Base-by-base conservation (phyloP, 306 rosid species). In the Acmispon strigosus region DNA sequence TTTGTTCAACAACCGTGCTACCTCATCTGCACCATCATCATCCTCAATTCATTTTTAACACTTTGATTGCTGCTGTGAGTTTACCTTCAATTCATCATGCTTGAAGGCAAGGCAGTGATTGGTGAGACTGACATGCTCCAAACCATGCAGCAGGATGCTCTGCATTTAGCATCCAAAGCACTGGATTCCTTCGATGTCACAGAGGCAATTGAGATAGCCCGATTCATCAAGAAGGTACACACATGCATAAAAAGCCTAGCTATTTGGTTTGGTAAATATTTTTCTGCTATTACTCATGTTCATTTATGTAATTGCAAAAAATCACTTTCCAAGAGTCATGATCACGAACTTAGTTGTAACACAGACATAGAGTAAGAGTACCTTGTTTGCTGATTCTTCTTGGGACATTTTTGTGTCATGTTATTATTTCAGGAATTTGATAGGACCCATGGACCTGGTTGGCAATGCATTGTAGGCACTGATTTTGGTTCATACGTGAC, bases 401-500 rank as follows among this genome's bases (percentile, higher is more conserved):
- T 27, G 2, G 32, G 4, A 27, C 32, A 27, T 2, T 47, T 34
- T 49, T 59, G 52, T 76, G 8, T 72, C 50, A 17, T 58, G 58
- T 11, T 73, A 22, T 64, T 74, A 78, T 27, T 27, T 4, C 82
- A 90, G 92, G 88, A 90, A 74, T 86, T 88, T 83, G 97, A 90
- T 69, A 72, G 62, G 76, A 44, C 36, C 1, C 47, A 90, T 72
- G 92, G 87, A 48, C 15, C 69, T 73, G 96, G 98, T 47, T 92
- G 96, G 96, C 98, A 92, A 73, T 92, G 98, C 81, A 86, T 90
- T 19, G 96, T 88, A 24, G 98, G 98, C 43, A 90, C 89, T 22
- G 92, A 92, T 84, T 92, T 92, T 76, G 93, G 96, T 58, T 92
- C 98, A 2, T 92, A 86, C 81, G 96, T 92, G 78, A 92, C 96